These are phyloP conservation scores for Sonneratia alba DNA, from an alignment of 345 rosid species.

Conservation along the genomic window DNA sequence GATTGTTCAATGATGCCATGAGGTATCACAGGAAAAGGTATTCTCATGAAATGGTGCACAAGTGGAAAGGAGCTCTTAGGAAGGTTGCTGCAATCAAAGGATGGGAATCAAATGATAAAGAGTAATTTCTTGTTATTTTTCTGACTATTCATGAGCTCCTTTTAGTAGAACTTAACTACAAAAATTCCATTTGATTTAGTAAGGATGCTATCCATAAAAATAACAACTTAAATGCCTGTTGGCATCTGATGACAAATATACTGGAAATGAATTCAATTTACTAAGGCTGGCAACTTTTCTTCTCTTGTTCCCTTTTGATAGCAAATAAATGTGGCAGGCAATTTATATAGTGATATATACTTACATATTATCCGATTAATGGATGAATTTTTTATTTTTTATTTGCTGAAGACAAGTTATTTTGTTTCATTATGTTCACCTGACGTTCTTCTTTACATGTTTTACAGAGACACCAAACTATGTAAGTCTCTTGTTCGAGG, in stretches of 20 bases:
- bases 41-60: not conserved
- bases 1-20: slow-evolving; percentile 1
- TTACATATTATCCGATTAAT: no score
- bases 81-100: slow-evolving; percentile 3
- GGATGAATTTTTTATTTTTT: not conserved
- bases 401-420: not conserved
- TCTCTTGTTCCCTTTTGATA: no score
- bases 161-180: not conserved
- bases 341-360: no score
- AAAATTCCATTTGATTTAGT: not conserved
- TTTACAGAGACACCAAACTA: not conserved
- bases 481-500: not conserved
- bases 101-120: slow-evolving; percentile 4
- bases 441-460: slow-evolving; percentile 9
- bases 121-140: slow-evolving; percentile 1
- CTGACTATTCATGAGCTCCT: no score
- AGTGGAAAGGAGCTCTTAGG: not conserved
- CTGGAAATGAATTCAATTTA: no score
- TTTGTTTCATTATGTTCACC: no score
- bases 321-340: no score
- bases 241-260: no score
- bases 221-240: no score
- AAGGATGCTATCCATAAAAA: no score
- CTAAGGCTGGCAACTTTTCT: no score
- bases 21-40: not conserved